Conservation (phyloP, 495 filamentous ascomycete species). For the Hypomontagnella monticulosa region DNA sequence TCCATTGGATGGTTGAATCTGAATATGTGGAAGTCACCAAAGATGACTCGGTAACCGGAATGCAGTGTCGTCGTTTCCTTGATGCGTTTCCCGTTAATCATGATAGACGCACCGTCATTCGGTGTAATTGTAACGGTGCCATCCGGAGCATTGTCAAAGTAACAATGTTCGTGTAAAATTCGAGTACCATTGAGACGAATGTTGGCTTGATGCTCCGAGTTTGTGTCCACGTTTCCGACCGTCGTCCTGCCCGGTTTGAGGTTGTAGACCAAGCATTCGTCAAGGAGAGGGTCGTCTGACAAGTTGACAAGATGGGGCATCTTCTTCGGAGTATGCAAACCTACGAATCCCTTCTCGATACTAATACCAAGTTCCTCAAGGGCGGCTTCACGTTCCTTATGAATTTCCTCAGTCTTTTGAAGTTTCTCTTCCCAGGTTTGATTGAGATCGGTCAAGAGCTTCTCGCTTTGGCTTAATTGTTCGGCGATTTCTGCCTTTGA, state of each 20-base stretch:
- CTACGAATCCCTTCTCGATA: constrained; percentile 98
- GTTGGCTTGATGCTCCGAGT: constrained; percentile 79
- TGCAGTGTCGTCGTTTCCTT: constrained; percentile 82
- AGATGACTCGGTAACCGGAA: constrained; percentile 92
- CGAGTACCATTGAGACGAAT: constrained; percentile 94
- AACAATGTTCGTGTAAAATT: constrained; percentile 91
- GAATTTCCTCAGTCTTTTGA: constrained; percentile 92
- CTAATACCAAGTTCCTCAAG: constrained; percentile 97
- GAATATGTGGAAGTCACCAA: constrained; percentile 99
- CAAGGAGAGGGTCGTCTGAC: constrained; percentile 93
- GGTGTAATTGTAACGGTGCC: constrained; percentile 90
- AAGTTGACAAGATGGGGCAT: constrained; percentile 99
- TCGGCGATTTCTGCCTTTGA: constrained; percentile 99
- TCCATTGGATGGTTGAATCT: constrained; percentile 98
- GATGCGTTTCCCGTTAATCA: constrained; percentile 95
- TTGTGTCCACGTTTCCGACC: constrained; percentile 88
- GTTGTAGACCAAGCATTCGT: constrained; percentile 98
- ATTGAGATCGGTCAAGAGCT: constrained; percentile 94
- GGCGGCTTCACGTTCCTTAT: constrained; percentile 95
- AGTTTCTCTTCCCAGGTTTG: constrained; percentile 99
- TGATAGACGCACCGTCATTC: constrained; percentile 88
- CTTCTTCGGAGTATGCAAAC: constrained; percentile 94
- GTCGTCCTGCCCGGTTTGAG: constrained; percentile 94
- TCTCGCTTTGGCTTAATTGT: constrained; percentile 94
- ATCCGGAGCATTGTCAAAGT: constrained; percentile 87